Conservation (phyloP, 2,329 filamentous ascomycete genomes). For the Cadophora malorum region DNA sequence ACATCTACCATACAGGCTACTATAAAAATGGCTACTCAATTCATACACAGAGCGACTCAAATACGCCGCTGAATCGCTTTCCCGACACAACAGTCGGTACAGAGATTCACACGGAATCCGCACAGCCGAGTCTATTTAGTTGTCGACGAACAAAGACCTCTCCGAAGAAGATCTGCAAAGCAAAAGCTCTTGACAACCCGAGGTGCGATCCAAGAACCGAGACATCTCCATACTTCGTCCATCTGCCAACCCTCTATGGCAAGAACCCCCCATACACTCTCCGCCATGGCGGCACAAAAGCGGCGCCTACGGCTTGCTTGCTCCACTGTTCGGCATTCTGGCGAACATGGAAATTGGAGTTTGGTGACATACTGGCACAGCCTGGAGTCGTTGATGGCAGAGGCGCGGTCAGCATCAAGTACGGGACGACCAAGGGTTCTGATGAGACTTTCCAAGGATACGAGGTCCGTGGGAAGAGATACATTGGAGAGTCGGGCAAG, state of each 20-base stretch:
- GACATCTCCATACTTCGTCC: conserved; percentile 29
- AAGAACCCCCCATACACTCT: conserved; percentile 30
- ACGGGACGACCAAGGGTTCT: conserved; percentile 28
- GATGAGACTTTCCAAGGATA: conserved; percentile 33
- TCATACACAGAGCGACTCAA: conserved; percentile 29
- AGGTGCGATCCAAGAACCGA: conserved; percentile 28
- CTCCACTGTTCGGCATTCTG: conserved; percentile 18
- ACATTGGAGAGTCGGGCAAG: conserved; percentile 30
- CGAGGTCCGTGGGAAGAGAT: conserved; percentile 20
- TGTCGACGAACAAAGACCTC: conserved; percentile 1
- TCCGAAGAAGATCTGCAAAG: conserved; percentile 20
- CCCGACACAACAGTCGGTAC: neutral
- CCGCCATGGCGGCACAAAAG: conserved; percentile 25
- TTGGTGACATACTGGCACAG: conserved; percentile 28
- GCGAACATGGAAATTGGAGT: conserved; percentile 29
- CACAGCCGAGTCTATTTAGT: neutral
- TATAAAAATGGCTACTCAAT: conserved; percentile 27
- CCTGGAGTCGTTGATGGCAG: conserved; percentile 31
- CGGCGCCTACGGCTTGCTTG: conserved; percentile 20
- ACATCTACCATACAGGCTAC: conserved; percentile 30
- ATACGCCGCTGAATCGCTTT: conserved; percentile 15
- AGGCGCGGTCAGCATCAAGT: conserved; percentile 27
- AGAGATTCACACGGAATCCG: neutral
- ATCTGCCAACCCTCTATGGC: conserved; percentile 25
- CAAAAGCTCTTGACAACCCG: conserved; percentile 27